phyloP scores from a whole-genome alignment of 495 filamentous ascomycete species.

The Immersiella caudata region DNA sequence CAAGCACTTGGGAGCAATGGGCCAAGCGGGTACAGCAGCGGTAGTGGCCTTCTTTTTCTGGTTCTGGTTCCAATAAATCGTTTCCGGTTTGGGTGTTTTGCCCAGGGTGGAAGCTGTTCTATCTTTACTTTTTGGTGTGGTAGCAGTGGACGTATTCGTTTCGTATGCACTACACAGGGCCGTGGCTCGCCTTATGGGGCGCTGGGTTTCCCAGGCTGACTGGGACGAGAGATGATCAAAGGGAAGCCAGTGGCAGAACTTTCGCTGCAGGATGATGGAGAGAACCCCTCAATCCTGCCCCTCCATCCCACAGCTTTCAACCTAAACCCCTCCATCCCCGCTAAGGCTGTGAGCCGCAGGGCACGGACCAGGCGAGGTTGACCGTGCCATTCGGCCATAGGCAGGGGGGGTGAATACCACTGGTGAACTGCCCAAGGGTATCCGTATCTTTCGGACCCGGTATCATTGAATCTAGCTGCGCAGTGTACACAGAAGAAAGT shows the following conservation, averaged over 20 bases:
- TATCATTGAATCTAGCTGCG: too few species aligned
- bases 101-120: not conserved
- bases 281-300: not conserved
- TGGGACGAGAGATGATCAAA: not conserved
- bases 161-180: not conserved
- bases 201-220: not conserved
- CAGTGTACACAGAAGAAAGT: too few species aligned
- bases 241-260: not conserved
- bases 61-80: not conserved
- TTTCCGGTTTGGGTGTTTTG: not conserved
- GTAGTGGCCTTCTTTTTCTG: not conserved
- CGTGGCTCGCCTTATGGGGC: not conserved
- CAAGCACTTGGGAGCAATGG: not conserved
- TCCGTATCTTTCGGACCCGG: too few species aligned
- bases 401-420: too few species aligned
- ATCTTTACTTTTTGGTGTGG: not conserved
- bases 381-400: too few species aligned
- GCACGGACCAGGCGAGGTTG: not conserved
- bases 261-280: not conserved
- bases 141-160: not conserved
- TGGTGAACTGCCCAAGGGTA: too few species aligned
- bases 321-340: not conserved
- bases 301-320: not conserved
- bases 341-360: not conserved
- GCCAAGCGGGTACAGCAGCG: not conserved